Evolutionary conservation across 1,139 yeast species (phyloP).

Genomic region (Debaryomycetaceae sp.): DNA sequence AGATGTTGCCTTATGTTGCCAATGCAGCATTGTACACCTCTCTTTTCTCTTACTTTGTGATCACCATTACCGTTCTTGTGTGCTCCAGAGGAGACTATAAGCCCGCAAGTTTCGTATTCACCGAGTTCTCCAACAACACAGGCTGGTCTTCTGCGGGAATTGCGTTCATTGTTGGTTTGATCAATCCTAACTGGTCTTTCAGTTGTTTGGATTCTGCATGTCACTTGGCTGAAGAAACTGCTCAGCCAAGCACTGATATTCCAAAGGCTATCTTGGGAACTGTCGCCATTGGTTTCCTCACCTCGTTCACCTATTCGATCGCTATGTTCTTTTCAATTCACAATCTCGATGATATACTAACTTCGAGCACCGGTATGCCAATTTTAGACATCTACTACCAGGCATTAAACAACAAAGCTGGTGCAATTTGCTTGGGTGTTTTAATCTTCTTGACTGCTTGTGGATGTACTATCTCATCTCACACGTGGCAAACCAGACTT

Average conservation of each 20-base stretch:
- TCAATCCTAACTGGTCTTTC: constrained; percentile 45
- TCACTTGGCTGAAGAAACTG: constrained; percentile 39
- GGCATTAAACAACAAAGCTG: constrained; percentile 33
- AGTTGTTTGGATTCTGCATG: constrained; percentile 43
- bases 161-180: constrained; percentile 42
- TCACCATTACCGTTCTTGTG: constrained; percentile 36
- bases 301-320: constrained; percentile 38
- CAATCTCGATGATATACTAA: constrained; percentile 27
- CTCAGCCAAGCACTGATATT: constrained; percentile 36
- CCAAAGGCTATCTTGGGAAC: constrained; percentile 44
- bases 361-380: constrained; percentile 36
- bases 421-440: constrained; percentile 35
- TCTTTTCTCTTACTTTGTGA: constrained; percentile 32
- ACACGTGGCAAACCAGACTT: constrained; percentile 56
- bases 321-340: constrained; percentile 41
- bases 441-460: constrained; percentile 37
- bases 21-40: constrained; percentile 35
- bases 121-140: constrained; percentile 34
- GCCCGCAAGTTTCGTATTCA: constrained; percentile 37
- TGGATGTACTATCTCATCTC: constrained; percentile 42
- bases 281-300: constrained; percentile 39
- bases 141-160: constrained; percentile 42
- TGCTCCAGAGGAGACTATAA: constrained; percentile 36
- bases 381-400: constrained; percentile 41
- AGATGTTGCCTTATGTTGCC: constrained; percentile 34